Base-by-base conservation (phyloP, 1,284 basidiomycete genomes). In the Sporisorium sorghi region DNA sequence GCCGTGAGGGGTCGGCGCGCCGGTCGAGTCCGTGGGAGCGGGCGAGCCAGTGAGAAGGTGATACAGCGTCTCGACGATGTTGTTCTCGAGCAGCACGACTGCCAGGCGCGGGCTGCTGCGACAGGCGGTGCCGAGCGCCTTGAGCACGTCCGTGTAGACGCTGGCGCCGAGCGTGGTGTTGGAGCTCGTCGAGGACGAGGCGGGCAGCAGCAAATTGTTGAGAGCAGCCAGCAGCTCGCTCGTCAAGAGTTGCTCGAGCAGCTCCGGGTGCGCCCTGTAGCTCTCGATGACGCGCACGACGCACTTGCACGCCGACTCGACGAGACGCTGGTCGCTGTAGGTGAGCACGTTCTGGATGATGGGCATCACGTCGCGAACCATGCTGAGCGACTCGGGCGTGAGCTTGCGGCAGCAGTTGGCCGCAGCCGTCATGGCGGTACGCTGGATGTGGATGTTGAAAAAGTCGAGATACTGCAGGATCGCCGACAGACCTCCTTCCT, bases 381-480 rank as follows among this genome's bases (percentile, higher is more conserved):
- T 72, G 23, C 64, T 42, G 52, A 78, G 72, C 40, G 67, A 61
- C 21, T 77, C 78, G 24, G 72, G 52, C 9, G 72, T 64, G 49
- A 83, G 71, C 58, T 78, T 78, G 37, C 80, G 75, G 46, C 80
- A 83, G 74, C 82, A 84, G 44, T 84, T 75, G 44, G 83, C 77
- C 0, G 78, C 82, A 15, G 81, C 76, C 5, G 70, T 76, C 79
- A 83, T 75, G 39, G 83, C 82, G 12, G 80, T 83, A 26, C 83
- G 77, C 70, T 84, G 83, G 42, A 84, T 79, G 65, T 84, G 81
- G 54, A 83, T 77, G 63, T 77, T 81, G 76, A 84, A 84, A 48
- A 84, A 84, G 69, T 84, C 83, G 55, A 84, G 68, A 52, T 78
- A 84, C 68, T 83, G 79, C 10, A 84, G 76, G 66, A 82, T 76